phyloP scores from a whole-genome alignment of 164 flowering plant species.

The Vitis vinifera region ASM3070453v1 NC_081819.1:20470501-20471000 shows the following conservation, averaged over 20 bases:
- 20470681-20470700: constrained; percentile 64
- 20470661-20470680: constrained; percentile 66
- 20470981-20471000: constrained; percentile 40
- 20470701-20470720: constrained; percentile 56
- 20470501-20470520: constrained; percentile 68
- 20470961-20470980: constrained; percentile 26
- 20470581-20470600: not conserved
- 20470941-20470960: not conserved
- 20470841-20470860: constrained; percentile 28
- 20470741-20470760: constrained; percentile 64
- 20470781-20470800: constrained; percentile 77
- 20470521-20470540: constrained; percentile 6
- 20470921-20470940: not conserved
- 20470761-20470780: constrained; percentile 81
- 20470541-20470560: no score
- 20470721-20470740: constrained; percentile 68
- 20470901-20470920: constrained; percentile 9
- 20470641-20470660: constrained; percentile 74
- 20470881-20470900: constrained; percentile 14
- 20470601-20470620: constrained; percentile 55
- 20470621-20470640: constrained; percentile 72
- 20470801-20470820: constrained; percentile 58
- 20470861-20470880: constrained; percentile 9
- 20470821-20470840: constrained; percentile 32
- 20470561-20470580: no score